Evolutionary conservation across 106 monocot species (phyloP), one percentile per base, ranked within the genome.

Genomic region (Platanthera guangdongensis): DNA sequence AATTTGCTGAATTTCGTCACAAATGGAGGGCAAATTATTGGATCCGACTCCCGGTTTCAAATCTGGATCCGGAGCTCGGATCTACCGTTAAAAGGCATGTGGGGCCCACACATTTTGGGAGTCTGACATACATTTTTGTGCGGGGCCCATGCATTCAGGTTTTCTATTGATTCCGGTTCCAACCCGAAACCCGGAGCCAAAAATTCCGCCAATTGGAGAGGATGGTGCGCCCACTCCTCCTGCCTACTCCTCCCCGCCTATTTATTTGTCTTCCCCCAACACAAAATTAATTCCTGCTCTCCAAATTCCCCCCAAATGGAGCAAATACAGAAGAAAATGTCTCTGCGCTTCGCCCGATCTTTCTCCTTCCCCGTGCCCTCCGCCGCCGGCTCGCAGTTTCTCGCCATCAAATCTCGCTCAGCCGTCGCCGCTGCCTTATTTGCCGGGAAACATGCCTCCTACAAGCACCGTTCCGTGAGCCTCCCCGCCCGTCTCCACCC

Each of bases 401-500:
- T 46, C 46, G 0, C 72, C 48, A 6, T 14, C 50, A 22, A 21
- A 21, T 50, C 19, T 2, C 22, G 39, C 69, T 16, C 28, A 15
- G 7, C 25, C 54, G 14, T 15, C 6, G 53, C 52, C 54, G 14
- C 46, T 2, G 53, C 52, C 3, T 39, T 39, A 39, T 39, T 39
- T 1, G 39, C 39, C 39, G 2, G 39, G 39, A 39, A 39, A 39
- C 80, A 39, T 39, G 39, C 51, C 39, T 28, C 46, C 63, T 69
- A 54, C 62, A 65, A 74, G 15, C 28, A 10, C 59, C 65, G 59
- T 10, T 97, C 93, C 75, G 63, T 80, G 47, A 93, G 91, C 76
- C 89, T 97, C 63, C 93, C 93, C 1, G 83, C 85, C 81, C 83
- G 85, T 25, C 84, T 87, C 76, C 91, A 89, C 76, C 89, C 97